Base-by-base conservation (phyloP, 169 alveolate genomes). In the Eimeria tenella region DNA sequence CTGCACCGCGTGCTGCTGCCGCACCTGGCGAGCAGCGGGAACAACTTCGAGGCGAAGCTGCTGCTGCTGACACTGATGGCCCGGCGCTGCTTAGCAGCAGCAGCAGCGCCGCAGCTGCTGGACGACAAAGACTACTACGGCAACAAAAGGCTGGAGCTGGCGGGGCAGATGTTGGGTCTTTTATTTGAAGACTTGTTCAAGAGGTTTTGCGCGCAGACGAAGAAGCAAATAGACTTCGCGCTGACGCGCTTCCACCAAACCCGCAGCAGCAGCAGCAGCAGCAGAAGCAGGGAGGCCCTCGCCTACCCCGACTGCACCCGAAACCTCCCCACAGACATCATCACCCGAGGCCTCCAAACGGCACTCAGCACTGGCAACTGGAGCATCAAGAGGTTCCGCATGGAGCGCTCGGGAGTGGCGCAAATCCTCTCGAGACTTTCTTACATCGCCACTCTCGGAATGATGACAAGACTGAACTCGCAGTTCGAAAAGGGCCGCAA, bases 61-160 rank as follows among this genome's bases (percentile, higher is more conserved):
- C 17, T 96, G 19, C 86, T 94, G 53, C 96, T 99, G 70, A 98
- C 99, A 31, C 95, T 99, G 56, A 99, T 99, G 99, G 98, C 99
- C 19, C 96, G 99, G 94, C 97, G 99, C 63, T 98, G 99, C 65
- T 94, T 99, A 71, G 98, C 97, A 62, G 99, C 99, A 19, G 96
- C 98, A 95, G 97, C 97, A 70, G 99, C 98, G 90, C 98, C 98
- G 55, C 95, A 98, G 49, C 96, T 98, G 90, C 95, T 98, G 75
- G 99, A 99, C 96, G 99, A 99, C 96, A 98, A 99, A 95, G 99
- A 99, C 95, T 99, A 99, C 96, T 99, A 99, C 96, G 99, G 99
- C 53, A 99, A 99, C 96, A 99, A 99, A 97, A 97, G 99, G 94
- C 97, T 99, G 90, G 99, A 99, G 97, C 97, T 99, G 71, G 99